Evolutionary conservation across 2,329 filamentous ascomycete species (phyloP), one percentile per base, ranked within the genome.

Genomic region (Tolypocladium paradoxum): DNA sequence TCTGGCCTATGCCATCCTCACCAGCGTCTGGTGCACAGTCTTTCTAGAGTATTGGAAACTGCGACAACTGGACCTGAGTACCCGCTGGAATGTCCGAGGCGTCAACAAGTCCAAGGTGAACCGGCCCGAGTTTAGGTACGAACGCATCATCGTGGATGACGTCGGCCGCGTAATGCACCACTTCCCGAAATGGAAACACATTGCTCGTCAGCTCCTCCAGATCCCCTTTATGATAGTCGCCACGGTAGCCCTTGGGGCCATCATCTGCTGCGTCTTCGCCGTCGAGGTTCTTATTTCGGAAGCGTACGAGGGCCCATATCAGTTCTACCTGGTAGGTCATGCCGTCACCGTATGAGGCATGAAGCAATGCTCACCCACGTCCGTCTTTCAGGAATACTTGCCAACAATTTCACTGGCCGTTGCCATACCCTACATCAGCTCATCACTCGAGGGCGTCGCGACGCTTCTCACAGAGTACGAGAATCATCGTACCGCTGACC

Each of bases 31-130:
- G 81, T 85, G 84, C 60, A 81, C 85, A 8, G 73, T 88, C 4
- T 90, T 90, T 58, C 77, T 89, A 14, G 87, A 91, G 62, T 90
- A 83, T 66, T 91, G 87, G 87, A 90, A 88, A 68, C 80, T 88
- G 48, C 82, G 85, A 56, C 84, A 91, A 64, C 71, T 78, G 4
- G 87, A 91, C 58, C 74, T 91, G 1, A 78, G 80, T 49, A 77
- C 90, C 22, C 78, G 86, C 47, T 91, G 88, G 88, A 77, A 80
- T 22, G 86, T 89, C 8, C 79, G 79, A 51, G 83, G 84, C 9
- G 83, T 90, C 4, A 82, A 81, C 6, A 74, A 72, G 35, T 80
- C 89, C 53, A 85, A 89, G 59, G 74, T 78, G 43, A 84, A 83
- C 58, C 76, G 86, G 9, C 75, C 77, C 14, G 76, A 85, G 51